These are phyloP conservation scores for Malbranchea cinnamomea DNA, from an alignment of 2,329 filamentous ascomycete species.

Conservation along the genomic window DNA sequence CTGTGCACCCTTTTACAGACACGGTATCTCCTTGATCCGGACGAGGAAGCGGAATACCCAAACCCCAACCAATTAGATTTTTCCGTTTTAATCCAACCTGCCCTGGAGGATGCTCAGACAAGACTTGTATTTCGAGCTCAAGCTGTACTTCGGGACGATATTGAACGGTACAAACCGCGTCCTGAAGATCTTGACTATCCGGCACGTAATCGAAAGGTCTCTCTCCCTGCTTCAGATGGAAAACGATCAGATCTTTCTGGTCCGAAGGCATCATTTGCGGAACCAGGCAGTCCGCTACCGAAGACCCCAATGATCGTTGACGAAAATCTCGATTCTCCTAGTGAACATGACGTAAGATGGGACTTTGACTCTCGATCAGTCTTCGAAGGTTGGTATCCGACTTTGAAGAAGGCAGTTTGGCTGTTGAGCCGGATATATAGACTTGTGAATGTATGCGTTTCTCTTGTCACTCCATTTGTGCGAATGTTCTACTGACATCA, in stretches of 20 bases:
- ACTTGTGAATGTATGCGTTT: conserved; percentile 43
- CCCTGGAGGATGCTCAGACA: conserved; percentile 52
- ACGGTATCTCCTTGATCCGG: conserved; percentile 45
- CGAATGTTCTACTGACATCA: conserved; percentile 9
- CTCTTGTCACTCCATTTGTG: not conserved
- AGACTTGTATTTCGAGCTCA: conserved; percentile 51
- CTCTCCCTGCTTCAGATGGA: conserved; percentile 25
- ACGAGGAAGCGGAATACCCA: conserved; percentile 35
- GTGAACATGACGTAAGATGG: conserved; percentile 33
- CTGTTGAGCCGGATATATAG: conserved; percentile 54
- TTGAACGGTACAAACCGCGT: conserved; percentile 50
- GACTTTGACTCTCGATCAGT: conserved; percentile 42
- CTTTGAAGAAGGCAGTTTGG: conserved; percentile 52
- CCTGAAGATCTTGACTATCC: conserved; percentile 52
- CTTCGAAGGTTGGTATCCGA: conserved; percentile 50
- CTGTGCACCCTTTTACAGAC: conserved; percentile 52
- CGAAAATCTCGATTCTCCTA: conserved; percentile 32
- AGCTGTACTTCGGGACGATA: conserved; percentile 48
- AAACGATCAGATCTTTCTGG: conserved; percentile 37
- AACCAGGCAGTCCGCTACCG: conserved; percentile 25
- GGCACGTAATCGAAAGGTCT: conserved; percentile 32
- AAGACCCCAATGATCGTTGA: conserved; percentile 38
- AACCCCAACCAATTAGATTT: conserved; percentile 47
- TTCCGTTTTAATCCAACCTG: conserved; percentile 45
- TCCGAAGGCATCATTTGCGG: conserved; percentile 31